These are phyloP conservation scores for Somion occarium DNA, from an alignment of 1,284 basidiomycete species.

Conservation along the genomic window DNA sequence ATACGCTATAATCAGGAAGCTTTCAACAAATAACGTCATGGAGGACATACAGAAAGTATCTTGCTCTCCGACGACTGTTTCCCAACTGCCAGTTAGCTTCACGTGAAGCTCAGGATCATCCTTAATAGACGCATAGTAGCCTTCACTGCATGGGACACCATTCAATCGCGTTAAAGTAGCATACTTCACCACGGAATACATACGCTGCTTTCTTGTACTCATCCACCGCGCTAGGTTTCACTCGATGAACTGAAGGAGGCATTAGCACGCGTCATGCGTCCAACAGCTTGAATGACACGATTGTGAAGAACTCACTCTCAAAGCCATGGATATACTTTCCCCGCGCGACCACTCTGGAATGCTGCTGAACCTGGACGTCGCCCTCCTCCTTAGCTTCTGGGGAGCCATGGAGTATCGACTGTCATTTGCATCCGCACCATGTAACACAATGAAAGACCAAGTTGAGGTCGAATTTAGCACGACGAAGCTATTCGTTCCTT, in stretches of 20 bases:
- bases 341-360: slow-evolving; percentile 80
- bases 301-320: slow-evolving; percentile 55
- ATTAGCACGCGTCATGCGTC: no score
- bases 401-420: slow-evolving; percentile 64
- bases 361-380: slow-evolving; percentile 71
- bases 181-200: slow-evolving; percentile 27
- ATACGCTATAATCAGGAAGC: not conserved
- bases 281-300: slow-evolving; percentile 9
- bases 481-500: not conserved
- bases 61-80: slow-evolving; percentile 81
- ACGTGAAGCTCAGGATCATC: slow-evolving; percentile 70
- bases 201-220: slow-evolving; percentile 87
- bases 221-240: slow-evolving; percentile 74
- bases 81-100: slow-evolving; percentile 90
- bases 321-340: slow-evolving; percentile 89
- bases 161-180: slow-evolving; percentile 4
- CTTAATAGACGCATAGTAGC: slow-evolving; percentile 77
- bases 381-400: slow-evolving; percentile 81
- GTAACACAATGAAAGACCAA: slow-evolving; percentile 1
- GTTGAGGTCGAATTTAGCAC: not conserved
- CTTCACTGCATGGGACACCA: slow-evolving; percentile 47
- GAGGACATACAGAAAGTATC: slow-evolving; percentile 66
- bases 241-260: slow-evolving; percentile 72
- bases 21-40: slow-evolving; percentile 7
- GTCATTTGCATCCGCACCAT: slow-evolving; percentile 7